Base-by-base conservation (phyloP, 768 basidiomycete genomes). In the Rhodotorula taiwanensis region DNA sequence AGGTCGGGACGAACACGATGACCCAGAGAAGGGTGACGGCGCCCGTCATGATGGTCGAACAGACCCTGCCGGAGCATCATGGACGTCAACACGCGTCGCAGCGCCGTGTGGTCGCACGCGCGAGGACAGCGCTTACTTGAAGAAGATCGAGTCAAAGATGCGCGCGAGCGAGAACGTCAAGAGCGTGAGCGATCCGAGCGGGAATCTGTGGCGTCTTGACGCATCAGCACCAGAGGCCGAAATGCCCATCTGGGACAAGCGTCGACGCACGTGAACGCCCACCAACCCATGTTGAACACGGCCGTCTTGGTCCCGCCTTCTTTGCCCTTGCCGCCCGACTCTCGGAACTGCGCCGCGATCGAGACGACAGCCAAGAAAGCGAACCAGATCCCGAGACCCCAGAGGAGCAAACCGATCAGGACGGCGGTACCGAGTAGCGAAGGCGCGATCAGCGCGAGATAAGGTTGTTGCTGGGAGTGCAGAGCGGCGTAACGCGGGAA, bases 351-450 rank as follows among this genome's bases (percentile, higher is more conserved):
- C 3, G 56, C 43, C 16, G 30, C 50, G 42, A 71, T 54, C 15
- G 39, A 43, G 13, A 62, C 66, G 39, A 70, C 36, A 3, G 71
- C 72, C n/a, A 70, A 44, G 54, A 68, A 72, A 4, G 58, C 36
- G 63, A 67, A 73, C 72, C 72, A 73, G n/a, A 73, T 36, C 3
- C 72, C 72, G 23, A 70, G 66, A 0, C 64, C 72, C 60, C 69
- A 73, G 9, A 71, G 57, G 8, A 71, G 44, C 11, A 73, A 49
- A 0, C 72, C 72, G 27, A 56, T 14, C 9, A 70, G 45, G 27
- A 71, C 42, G 1, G 69, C 72, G 1, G 64, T 33, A 18, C 64
- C 72, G 50, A 66, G 66, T 42, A 73, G 45, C 0, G 62, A 36
- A 9, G 50, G 41, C 4, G 67, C 67, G n/a, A 69, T 36, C 4